A percentile compares a stretch with the other conserved stretches of the same genome.
Evolutionary conservation across 345 rosid genomes (phyloP).

Genomic region (Eucalyptus guilfoylei): DNA sequence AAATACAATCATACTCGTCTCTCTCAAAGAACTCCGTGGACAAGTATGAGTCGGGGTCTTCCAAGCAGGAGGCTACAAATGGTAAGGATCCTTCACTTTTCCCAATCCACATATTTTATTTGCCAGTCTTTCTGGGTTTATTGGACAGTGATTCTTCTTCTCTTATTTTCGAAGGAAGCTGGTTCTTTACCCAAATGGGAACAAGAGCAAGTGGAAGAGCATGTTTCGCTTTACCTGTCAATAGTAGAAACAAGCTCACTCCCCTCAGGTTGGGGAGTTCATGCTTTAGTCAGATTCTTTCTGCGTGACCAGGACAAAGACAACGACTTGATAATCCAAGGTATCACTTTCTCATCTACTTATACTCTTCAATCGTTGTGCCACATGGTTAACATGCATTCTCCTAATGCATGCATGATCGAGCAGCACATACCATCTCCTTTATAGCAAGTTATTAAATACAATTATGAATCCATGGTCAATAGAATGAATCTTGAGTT

Average conservation of each 20-base stretch:
- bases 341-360: not conserved
- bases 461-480: not conserved
- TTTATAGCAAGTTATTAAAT: not conserved
- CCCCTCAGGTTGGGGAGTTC: not conserved
- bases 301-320: not conserved
- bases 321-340: slow-evolving; percentile 5
- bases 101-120: not conserved
- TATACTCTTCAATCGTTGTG: not conserved
- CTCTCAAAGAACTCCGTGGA: slow-evolving; percentile 21
- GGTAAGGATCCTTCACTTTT: slow-evolving; percentile 14
- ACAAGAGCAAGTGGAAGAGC: not conserved
- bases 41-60: slow-evolving; percentile 52
- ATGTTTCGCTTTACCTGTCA: not conserved
- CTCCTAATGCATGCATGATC: not conserved
- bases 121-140: not conserved
- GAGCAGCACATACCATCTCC: not conserved
- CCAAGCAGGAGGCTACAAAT: slow-evolving; percentile 62
- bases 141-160: not conserved
- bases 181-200: not conserved
- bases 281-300: not conserved
- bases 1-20: slow-evolving; percentile 35
- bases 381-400: not conserved
- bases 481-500: not conserved
- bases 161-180: slow-evolving; percentile 15
- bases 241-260: not conserved